phyloP scores from a whole-genome alignment of 805 yeast genomes.

The Hanseniaspora occidentalis region DNA sequence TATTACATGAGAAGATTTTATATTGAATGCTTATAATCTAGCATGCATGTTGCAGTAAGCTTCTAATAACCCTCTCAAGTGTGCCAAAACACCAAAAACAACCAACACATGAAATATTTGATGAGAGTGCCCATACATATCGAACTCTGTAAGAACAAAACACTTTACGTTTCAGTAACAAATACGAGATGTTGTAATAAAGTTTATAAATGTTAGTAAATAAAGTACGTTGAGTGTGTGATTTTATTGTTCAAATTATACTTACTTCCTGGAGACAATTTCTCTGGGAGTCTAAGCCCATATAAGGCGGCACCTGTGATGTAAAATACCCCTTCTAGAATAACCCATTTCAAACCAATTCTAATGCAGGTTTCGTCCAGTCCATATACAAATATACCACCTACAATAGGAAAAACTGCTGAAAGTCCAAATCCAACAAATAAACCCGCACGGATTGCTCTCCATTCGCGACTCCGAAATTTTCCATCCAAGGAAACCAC shows the following conservation, averaged over 20 bases:
- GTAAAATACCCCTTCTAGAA: slow-evolving; percentile 62
- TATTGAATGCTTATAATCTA: slow-evolving; percentile 3
- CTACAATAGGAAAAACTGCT: slow-evolving; percentile 56
- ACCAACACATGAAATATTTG: slow-evolving; percentile 74
- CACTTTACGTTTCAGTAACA: slow-evolving; percentile 8
- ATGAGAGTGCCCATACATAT: slow-evolving; percentile 69
- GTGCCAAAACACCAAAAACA: slow-evolving; percentile 64
- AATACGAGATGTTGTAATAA: slow-evolving; percentile 11
- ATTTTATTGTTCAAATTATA: too few relatives aligned
- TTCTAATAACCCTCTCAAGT: slow-evolving; percentile 47
- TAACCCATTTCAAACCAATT: slow-evolving; percentile 47
- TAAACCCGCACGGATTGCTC: slow-evolving; percentile 66
- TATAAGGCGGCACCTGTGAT: slow-evolving; percentile 70
- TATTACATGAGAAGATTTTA: background rate
- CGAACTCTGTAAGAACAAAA: slow-evolving; percentile 27
- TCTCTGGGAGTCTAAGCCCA: slow-evolving; percentile 71
- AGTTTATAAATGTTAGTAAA: slow-evolving; percentile 6
- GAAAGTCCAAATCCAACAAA: slow-evolving; percentile 73
- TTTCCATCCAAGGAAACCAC: slow-evolving; percentile 48
- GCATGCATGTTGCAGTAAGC: slow-evolving; percentile 42
- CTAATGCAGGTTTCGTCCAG: slow-evolving; percentile 33
- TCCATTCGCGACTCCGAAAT: slow-evolving; percentile 59
- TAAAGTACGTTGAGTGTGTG: too few relatives aligned
- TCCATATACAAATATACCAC: slow-evolving; percentile 42
- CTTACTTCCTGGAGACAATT: slow-evolving; percentile 39